A percentile compares a stretch with the other conserved stretches of the same genome.
phyloP scores from a whole-genome alignment of 805 yeast genomes.

The Priceomyces castillae region DNA sequence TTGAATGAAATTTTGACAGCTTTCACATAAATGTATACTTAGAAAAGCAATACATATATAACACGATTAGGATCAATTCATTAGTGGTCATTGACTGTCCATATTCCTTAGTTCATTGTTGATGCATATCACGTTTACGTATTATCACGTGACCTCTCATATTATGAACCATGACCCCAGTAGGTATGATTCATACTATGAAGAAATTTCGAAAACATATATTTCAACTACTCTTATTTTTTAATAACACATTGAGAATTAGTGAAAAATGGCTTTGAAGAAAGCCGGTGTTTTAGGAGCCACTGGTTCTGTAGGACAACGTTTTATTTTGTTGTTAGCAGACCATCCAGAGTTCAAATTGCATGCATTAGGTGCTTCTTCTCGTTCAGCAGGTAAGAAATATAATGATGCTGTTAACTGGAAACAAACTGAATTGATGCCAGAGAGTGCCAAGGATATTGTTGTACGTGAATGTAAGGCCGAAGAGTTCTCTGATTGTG shows the following conservation, averaged over 20 bases:
- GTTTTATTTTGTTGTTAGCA: slow-evolving; percentile 81
- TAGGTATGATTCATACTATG: background rate
- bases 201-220: background rate
- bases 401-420: slow-evolving; percentile 86
- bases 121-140: background rate
- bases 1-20: too few relatives aligned
- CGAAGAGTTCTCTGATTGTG: slow-evolving; percentile 81
- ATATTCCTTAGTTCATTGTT: too few relatives aligned
- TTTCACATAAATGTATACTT: too few relatives aligned
- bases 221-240: background rate
- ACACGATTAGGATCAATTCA: too few relatives aligned
- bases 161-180: background rate
- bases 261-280: slow-evolving; percentile 25
- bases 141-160: background rate
- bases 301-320: slow-evolving; percentile 96
- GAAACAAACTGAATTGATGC: slow-evolving; percentile 88
- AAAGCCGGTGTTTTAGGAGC: slow-evolving; percentile 94
- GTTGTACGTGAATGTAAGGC: slow-evolving; percentile 76
- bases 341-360: slow-evolving; percentile 89
- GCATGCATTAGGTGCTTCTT: slow-evolving; percentile 84
- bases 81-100: too few relatives aligned
- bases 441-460: slow-evolving; percentile 59
- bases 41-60: too few relatives aligned
- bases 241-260: background rate
- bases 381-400: slow-evolving; percentile 88